Evolutionary conservation across 495 filamentous ascomycete genomes (phyloP).

Genomic region (Penicillium robsamsonii): DNA sequence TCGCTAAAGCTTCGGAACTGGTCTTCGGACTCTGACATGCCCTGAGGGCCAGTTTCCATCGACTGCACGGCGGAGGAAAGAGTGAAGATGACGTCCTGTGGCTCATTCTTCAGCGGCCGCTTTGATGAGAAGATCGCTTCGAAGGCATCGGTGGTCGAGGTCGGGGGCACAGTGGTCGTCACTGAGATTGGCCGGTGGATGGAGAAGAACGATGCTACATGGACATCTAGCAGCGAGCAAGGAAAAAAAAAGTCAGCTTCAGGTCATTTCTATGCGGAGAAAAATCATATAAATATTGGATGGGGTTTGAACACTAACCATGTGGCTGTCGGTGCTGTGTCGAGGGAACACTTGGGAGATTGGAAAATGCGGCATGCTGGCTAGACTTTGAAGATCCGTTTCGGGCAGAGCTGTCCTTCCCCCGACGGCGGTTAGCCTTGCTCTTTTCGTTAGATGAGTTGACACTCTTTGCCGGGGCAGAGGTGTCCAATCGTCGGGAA

Average conservation of each 20-base stretch:
- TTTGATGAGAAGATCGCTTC: slow-evolving; percentile 70
- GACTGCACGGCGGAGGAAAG: slow-evolving; percentile 68
- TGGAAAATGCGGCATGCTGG: slow-evolving; percentile 46
- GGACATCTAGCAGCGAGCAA: slow-evolving; percentile 60
- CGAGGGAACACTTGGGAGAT: slow-evolving; percentile 78
- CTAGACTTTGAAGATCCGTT: slow-evolving; percentile 37
- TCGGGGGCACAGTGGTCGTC: slow-evolving; percentile 71
- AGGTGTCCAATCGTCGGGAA: slow-evolving; percentile 40
- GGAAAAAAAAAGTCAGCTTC: slow-evolving; percentile 8
- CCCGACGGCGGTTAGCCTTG: slow-evolving; percentile 37
- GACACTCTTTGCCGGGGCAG: slow-evolving; percentile 42
- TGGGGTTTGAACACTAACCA: slow-evolving; percentile 49
- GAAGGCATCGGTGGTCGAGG: slow-evolving; percentile 69
- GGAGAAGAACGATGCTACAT: slow-evolving; percentile 90
- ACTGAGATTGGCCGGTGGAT: slow-evolving; percentile 92
- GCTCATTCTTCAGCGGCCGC: slow-evolving; percentile 48
- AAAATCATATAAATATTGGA: not conserved
- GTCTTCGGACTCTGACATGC: slow-evolving; percentile 46
- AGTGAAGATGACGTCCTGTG: slow-evolving; percentile 72
- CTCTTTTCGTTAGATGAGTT: slow-evolving; percentile 39
- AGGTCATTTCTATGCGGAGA: not conserved
- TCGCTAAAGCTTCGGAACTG: slow-evolving; percentile 48
- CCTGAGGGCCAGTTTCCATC: slow-evolving; percentile 56
- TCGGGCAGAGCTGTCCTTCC: slow-evolving; percentile 39
- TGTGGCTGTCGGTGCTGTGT: slow-evolving; percentile 74